A percentile compares a stretch with the other conserved stretches of the same genome.
phyloP scores from a whole-genome alignment of 768 basidiomycete species.

The Russula vinacea region DNA sequence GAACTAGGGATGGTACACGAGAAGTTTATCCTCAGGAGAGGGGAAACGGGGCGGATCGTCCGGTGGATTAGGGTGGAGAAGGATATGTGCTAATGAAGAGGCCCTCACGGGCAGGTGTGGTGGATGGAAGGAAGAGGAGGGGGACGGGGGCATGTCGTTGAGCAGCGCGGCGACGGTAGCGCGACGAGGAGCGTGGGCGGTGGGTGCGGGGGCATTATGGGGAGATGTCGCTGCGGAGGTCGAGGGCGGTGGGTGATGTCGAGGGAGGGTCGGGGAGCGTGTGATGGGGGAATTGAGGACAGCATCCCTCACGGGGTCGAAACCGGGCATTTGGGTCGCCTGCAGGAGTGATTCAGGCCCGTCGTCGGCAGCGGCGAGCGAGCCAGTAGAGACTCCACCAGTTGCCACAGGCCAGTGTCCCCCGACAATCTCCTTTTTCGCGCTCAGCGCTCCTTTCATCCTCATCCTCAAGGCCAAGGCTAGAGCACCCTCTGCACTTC shows the following conservation, averaged over 20 bases:
- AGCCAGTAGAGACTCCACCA: neutral
- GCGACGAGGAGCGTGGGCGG: constrained; percentile 45
- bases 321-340: constrained; percentile 53
- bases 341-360: constrained; percentile 12
- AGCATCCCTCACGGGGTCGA: constrained; percentile 86
- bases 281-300: constrained; percentile 73
- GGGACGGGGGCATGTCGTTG: constrained; percentile 51
- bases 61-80: constrained; percentile 30
- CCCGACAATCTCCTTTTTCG: constrained; percentile 23
- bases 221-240: constrained; percentile 39
- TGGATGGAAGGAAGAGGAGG: constrained; percentile 29
- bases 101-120: constrained; percentile 24
- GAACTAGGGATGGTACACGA: constrained; percentile 27
- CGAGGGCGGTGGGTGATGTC: constrained; percentile 30
- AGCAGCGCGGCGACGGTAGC: constrained; percentile 78
- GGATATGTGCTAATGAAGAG: constrained; percentile 31
- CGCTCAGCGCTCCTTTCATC: constrained; percentile 25
- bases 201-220: constrained; percentile 38
- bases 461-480: constrained; percentile 12
- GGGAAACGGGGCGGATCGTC: constrained; percentile 28
- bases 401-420: constrained; percentile 14
- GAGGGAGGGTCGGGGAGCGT: constrained; percentile 42
- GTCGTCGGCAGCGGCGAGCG: constrained; percentile 21
- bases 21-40: constrained; percentile 29
- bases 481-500: neutral